Evolutionary conservation across 306 rosid species (phyloP), one percentile per base, ranked within the genome.

Genomic region (Astragalus glycyphyllos): DNA sequence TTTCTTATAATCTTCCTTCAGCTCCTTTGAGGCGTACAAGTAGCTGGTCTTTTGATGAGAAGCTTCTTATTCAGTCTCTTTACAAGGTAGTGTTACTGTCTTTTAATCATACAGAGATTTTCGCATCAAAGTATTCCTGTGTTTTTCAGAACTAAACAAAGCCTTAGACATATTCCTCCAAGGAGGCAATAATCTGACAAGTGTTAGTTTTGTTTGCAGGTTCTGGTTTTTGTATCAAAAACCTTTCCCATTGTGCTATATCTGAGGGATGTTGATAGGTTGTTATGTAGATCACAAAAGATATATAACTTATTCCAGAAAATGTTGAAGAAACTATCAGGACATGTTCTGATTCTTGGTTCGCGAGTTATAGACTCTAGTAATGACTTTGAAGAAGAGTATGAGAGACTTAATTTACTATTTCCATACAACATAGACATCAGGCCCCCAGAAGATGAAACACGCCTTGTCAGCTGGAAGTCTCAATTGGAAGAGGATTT

Each of bases 11-110:
- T 55, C 34, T 68, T 56, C 58, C 12, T 79, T 57, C 71, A 95
- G 97, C 76, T 69, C 75, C 89, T 72, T 83, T 83, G 71, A 94
- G 78, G 84, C 96, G 85, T 81, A 78, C 83, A 50, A 81, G 80
- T 81, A 91, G 97, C 81, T 95, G 96, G 99, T 84, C 95, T 42
- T 91, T 95, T 48, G 96, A 95, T 7, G 99, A 95, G 80, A 91
- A 77, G 73, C 89, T 95, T 74, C 87, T 95, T 50, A 81, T 91
- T 67, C 99, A 87, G 56, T 73, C 96, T 63, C 90, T 95, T 40
- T 89, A 89, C 80, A 91, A 85, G 91, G 99, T 91, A 84, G 67
- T 51, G 35, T 50, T 64, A n/a, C 11, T n/a, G n/a, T n/a, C n/a
- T 34, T 29, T 51, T 14, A 41, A 48, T 42, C 14, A 42, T 51